Evolutionary conservation across 345 rosid species (phyloP), one percentile per base, ranked within the genome.

Genomic region (Psidium friedrichsthalianum): DNA sequence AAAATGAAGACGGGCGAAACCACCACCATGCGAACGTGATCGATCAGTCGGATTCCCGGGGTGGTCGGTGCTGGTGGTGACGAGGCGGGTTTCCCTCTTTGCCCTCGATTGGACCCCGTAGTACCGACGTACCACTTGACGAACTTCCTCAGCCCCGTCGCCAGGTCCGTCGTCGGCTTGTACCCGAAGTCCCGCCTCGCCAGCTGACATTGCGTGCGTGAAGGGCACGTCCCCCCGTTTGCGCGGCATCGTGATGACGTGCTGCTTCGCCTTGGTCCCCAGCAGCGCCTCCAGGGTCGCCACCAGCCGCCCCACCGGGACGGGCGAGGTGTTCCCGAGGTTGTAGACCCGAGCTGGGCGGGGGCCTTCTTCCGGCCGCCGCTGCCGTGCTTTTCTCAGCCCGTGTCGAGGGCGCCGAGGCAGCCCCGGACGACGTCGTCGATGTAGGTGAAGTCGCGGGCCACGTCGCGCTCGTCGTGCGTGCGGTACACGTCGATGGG

Each of bases 361-460:
- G 92, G 91, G 27, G 93, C 94, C 27, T 87, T 82, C 89, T 95
- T 95, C 89, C 91, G 92, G 3, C 97, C 97, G 1, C 97, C 95
- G 85, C 94, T 94, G 2, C 98, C 98, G 98, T 95, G 85, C 98
- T 95, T 88, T 94, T 95, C 90, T 90, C 92, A 36, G 95, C n/a
- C 96, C 87, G 98, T 94, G 87, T 94, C 98, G 44, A 95, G 85
- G 0, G 97, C 97, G 21, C 98, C 98, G 20, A 95, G 86, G 83
- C 98, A 95, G 5, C 98, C 98, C 32, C 94, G 94, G 32, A 95
- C 97, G 6, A 95, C 91, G 55, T 95, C 98, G 85, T 95, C 98
- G 36, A 95, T 95, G 92, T 93, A 95, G 8, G 98, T 95, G 93
- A 95, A 95, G 92, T 95, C 98, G 88, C 98, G 98, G 89, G 98